These are phyloP conservation scores for Ottelia alismoides DNA, from an alignment of 106 monocot species.

Conservation along the genomic window DNA sequence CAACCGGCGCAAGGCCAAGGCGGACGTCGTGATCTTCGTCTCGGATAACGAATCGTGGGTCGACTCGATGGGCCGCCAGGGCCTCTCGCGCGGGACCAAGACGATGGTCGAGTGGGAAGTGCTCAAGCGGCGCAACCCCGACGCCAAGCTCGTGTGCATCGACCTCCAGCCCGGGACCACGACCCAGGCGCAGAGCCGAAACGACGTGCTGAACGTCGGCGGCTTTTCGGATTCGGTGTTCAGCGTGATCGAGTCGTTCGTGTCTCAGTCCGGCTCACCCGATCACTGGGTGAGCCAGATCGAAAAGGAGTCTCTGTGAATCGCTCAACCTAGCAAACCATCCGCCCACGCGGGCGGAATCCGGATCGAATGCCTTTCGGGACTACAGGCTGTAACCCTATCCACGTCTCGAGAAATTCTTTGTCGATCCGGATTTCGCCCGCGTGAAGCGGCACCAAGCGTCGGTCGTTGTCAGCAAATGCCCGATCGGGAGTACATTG, in stretches of 20 bases:
- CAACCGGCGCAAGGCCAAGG: neutral
- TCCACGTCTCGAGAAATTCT: too few relatives aligned
- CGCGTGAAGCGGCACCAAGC: too few relatives aligned
- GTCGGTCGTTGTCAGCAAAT: too few relatives aligned
- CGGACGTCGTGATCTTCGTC: neutral
- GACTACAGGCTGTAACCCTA: too few relatives aligned
- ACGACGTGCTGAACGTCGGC: neutral
- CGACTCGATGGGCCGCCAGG: neutral
- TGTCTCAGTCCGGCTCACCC: neutral
- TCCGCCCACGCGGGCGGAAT: neutral
- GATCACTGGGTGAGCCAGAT: neutral
- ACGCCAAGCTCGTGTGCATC: neutral
- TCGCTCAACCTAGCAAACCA: neutral
- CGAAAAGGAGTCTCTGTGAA: neutral
- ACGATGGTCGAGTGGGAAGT: neutral
- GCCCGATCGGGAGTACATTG: neutral
- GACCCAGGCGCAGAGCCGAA: neutral
- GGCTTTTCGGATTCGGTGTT: neutral
- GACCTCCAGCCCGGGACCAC: neutral
- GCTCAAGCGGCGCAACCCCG: neutral
- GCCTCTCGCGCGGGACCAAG: neutral
- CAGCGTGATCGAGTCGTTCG: neutral
- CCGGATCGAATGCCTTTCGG: too few relatives aligned
- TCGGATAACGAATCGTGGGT: neutral
- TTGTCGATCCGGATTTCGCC: too few relatives aligned